Evolutionary conservation across 345 rosid genomes (phyloP).

Genomic region (Eucalyptus curtisii): DNA sequence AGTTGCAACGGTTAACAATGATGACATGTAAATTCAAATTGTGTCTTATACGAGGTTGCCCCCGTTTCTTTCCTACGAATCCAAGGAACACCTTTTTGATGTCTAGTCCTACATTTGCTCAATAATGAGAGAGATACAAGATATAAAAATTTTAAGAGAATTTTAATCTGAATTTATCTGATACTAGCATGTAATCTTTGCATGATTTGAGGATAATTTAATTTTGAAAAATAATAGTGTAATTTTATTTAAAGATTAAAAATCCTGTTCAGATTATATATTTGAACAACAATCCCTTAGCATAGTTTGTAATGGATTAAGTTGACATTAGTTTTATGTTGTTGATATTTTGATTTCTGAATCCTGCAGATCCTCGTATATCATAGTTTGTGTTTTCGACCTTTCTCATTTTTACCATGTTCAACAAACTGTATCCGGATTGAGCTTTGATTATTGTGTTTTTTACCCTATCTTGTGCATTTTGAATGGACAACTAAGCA

Average conservation of each 20-base stretch:
- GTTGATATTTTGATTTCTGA: too few relatives aligned
- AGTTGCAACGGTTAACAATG: not conserved
- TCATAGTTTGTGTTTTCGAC: not conserved
- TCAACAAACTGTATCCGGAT: not conserved
- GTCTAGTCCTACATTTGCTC: not conserved
- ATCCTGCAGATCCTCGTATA: too few relatives aligned
- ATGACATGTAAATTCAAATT: not conserved
- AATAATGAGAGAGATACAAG: too few relatives aligned
- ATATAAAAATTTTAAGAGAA: too few relatives aligned
- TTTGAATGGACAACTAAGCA: not conserved
- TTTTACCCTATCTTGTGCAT: not conserved
- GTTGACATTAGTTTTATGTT: not conserved
- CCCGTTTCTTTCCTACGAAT: rapidly evolving
- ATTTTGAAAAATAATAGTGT: too few relatives aligned
- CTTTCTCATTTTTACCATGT: rapidly evolving
- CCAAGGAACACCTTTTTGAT: not conserved
- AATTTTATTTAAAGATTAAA: too few relatives aligned
- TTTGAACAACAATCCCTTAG: too few relatives aligned
- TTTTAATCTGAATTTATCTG: too few relatives aligned
- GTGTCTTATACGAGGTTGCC: not conserved
- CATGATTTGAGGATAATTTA: too few relatives aligned
- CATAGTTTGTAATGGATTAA: too few relatives aligned
- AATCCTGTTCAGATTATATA: too few relatives aligned
- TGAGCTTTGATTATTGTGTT: not conserved
- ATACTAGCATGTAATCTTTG: rapidly evolving